Base-by-base conservation (phyloP, 2,329 filamentous ascomycete genomes). In the Colletotrichum sidae region DNA sequence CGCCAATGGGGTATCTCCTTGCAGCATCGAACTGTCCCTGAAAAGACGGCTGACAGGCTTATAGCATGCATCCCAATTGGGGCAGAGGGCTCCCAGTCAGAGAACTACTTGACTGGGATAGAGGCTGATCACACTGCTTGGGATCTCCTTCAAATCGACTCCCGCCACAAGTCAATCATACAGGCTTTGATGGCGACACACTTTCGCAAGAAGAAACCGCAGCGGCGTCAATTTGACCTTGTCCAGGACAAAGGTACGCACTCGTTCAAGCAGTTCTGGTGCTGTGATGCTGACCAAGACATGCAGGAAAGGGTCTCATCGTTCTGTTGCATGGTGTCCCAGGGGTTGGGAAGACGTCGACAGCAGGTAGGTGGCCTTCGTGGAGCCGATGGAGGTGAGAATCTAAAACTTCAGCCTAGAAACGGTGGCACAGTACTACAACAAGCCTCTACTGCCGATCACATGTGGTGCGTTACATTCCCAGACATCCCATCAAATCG, bases 291-390 rank as follows among this genome's bases (percentile, higher is more conserved):
- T 54, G 8, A 35, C 11, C 13, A 2, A 33, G 44, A 33, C 2
- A 10, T 0, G 8, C 9, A 55, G 53, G 57, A 0, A 60, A 76
- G 1, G 81, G 82, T 6, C 70, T 84, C 0, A 75, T 83, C 2
- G 74, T 84, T 0, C 70, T 84, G 0, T 72, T 84, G 0, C 81
- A 84, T 61, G 82, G 83, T 34, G 77, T 80, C 0, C 82, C 82
- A 0, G 82, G 82, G 34, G 81, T 83, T 0, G 82, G 82, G 5
- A 84, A 84, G 73, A 84, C 83, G 0, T 77, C 79, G 0, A 84
- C 83, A 0, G 82, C 82, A 1, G 61, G 58, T 55, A 9, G 15
- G 34, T 54, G 8, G 12, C 12, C 8, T 6, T 45, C 25, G 25
- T 25, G 25, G 12, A 41, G 9, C 38, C 12, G 38, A 9, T 6